A percentile compares a stretch with the other conserved stretches of the same genome.
phyloP scores from a whole-genome alignment of 2,329 filamentous ascomycete genomes.

The Emmonsia crescens region DNA sequence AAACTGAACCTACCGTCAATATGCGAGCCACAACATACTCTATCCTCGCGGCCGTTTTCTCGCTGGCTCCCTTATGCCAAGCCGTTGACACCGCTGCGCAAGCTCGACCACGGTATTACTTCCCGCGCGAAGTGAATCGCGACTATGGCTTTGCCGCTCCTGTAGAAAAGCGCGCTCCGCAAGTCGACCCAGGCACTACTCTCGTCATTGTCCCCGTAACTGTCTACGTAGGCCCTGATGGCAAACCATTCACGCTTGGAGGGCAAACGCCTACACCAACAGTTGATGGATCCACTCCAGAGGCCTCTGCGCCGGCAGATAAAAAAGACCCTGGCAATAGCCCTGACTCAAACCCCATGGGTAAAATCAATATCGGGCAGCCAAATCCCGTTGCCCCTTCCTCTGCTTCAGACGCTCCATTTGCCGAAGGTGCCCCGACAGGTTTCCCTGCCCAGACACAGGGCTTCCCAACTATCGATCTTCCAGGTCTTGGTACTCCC shows the following conservation, averaged over 20 bases:
- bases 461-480: not conserved
- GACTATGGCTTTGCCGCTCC: constrained; percentile 4
- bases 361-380: not conserved
- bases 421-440: not conserved
- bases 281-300: not conserved
- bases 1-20: not conserved
- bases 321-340: not conserved
- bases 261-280: constrained; percentile 17
- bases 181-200: constrained; percentile 1
- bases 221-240: constrained; percentile 11
- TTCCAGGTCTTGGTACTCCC: not conserved
- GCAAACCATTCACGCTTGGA: constrained; percentile 8
- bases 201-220: constrained; percentile 12
- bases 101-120: constrained; percentile 6
- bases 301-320: not conserved
- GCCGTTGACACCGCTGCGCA: not conserved
- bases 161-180: constrained; percentile 13
- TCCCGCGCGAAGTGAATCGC: constrained; percentile 22
- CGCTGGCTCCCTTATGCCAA: not conserved
- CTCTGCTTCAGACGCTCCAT: not conserved
- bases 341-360: not conserved
- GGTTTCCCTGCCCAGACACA: not conserved
- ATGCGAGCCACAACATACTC: constrained; percentile 1
- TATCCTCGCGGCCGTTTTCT: not conserved
- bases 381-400: not conserved